A percentile compares a stretch with the other conserved stretches of the same genome.
These are phyloP conservation scores for Rubia peregrina DNA, from an alignment of 305 asterid genomes.

Conservation along the genomic window DNA sequence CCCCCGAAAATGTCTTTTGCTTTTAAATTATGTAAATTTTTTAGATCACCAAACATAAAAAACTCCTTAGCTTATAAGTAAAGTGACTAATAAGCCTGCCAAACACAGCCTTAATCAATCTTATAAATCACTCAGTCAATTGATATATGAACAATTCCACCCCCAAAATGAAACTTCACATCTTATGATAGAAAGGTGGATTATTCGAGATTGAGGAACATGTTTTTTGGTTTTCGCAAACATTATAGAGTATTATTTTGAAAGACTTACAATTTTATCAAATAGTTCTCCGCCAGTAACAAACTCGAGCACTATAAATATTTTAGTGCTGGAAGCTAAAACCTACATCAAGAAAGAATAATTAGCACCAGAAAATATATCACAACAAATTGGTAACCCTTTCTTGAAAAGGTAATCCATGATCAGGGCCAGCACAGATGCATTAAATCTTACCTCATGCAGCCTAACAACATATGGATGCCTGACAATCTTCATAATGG, in stretches of 20 bases:
- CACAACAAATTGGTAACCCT: slow-evolving; percentile 4
- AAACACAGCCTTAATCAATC: not conserved
- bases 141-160: not conserved
- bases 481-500: slow-evolving; percentile 87
- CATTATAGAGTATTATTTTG: not conserved
- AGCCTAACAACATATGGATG: slow-evolving; percentile 81
- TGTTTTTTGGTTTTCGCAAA: not conserved
- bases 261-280: slow-evolving; percentile 67
- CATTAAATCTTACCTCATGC: slow-evolving; percentile 57
- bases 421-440: slow-evolving; percentile 4
- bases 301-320: slow-evolving; percentile 80
- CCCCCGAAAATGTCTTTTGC: too few relatives aligned
- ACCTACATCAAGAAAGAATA: slow-evolving; percentile 40
- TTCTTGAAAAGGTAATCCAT: slow-evolving; percentile 7
- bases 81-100: too few relatives aligned
- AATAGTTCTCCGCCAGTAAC: slow-evolving; percentile 91
- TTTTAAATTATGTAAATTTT: too few relatives aligned
- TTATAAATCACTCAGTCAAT: not conserved
- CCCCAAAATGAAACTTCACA: not conserved
- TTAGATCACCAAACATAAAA: too few relatives aligned
- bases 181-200: not conserved
- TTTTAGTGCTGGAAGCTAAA: slow-evolving; percentile 63
- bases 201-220: not conserved
- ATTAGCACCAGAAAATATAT: slow-evolving; percentile 17
- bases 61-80: too few relatives aligned